Percentiles rank a stretch among this genome's conserved stretches.
Conservation (phyloP, 2,329 filamentous ascomycete species). For the Fusarium ramigenum region DNA sequence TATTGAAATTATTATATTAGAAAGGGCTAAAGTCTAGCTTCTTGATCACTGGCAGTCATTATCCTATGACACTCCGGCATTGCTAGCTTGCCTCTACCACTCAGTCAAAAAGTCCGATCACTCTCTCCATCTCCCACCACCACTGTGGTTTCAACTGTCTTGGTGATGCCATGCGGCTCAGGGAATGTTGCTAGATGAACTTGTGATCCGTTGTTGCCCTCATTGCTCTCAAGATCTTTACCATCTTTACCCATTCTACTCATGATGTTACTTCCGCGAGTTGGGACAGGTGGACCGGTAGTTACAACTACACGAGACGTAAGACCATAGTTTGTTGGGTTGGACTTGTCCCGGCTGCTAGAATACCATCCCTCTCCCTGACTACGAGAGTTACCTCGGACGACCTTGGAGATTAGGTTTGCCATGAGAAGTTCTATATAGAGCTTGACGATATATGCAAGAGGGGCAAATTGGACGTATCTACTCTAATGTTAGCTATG, state of each 20-base stretch:
- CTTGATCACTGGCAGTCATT: not conserved
- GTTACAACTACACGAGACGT: slow-evolving; percentile 23
- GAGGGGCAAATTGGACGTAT: slow-evolving; percentile 59
- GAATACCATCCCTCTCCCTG: slow-evolving; percentile 10
- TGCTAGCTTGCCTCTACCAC: no score
- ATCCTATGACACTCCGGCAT: not conserved
- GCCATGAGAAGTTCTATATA: slow-evolving; percentile 65
- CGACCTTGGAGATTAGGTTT: slow-evolving; percentile 57
- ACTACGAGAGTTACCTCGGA: not conserved
- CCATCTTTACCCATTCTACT: slow-evolving; percentile 14
- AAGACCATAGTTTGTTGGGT: slow-evolving; percentile 11
- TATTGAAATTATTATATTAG: not conserved
- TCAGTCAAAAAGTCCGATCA: not conserved
- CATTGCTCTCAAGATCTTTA: not conserved
- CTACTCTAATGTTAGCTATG: slow-evolving; percentile 24
- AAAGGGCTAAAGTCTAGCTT: accelerated
- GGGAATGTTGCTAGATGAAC: slow-evolving; percentile 16
- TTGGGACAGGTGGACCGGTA: not conserved
- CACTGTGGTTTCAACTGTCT: slow-evolving; percentile 27
- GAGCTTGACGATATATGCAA: slow-evolving; percentile 62
- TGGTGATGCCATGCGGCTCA: slow-evolving; percentile 21
- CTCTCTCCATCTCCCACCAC: slow-evolving; percentile 16
- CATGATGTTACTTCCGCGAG: not conserved
- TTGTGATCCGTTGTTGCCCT: slow-evolving; percentile 7
- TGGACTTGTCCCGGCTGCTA: slow-evolving; percentile 10